These are phyloP conservation scores for Phaseolus coccineus DNA, from an alignment of 331 rosid genomes.

Conservation along the genomic window DNA sequence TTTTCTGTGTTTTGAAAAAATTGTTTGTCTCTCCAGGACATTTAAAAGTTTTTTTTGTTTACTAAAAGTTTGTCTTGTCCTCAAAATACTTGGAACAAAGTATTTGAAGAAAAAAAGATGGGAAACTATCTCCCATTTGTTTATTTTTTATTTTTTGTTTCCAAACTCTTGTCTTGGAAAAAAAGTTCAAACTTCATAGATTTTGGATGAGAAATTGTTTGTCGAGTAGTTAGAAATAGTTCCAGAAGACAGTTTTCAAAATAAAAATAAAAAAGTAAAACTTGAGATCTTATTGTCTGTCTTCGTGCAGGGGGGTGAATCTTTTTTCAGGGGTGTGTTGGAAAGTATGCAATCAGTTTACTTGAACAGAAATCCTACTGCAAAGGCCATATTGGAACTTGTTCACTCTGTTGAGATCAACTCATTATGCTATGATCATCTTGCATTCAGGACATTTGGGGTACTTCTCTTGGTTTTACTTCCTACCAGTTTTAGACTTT, in stretches of 20 bases:
- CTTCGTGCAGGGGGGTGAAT: slow-evolving; percentile 72
- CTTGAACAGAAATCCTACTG: slow-evolving; percentile 88
- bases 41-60: not conserved
- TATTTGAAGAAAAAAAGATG: not conserved
- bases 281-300: slow-evolving; percentile 1
- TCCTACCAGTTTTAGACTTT: not conserved
- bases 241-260: not conserved
- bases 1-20: not conserved
- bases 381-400: slow-evolving; percentile 82
- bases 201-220: not conserved
- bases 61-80: not conserved
- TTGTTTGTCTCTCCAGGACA: not conserved
- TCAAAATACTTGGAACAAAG: not conserved
- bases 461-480: slow-evolving; percentile 52
- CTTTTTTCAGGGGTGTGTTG: slow-evolving; percentile 76
- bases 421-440: slow-evolving; percentile 79
- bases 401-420: slow-evolving; percentile 68
- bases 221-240: not conserved
- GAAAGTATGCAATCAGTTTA: slow-evolving; percentile 80
- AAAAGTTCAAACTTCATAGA: not conserved
- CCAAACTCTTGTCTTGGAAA: not conserved
- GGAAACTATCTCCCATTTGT: not conserved
- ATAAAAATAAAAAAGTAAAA: not conserved
- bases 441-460: slow-evolving; percentile 96
- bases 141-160: not conserved